A percentile compares a stretch with the other conserved stretches of the same genome.
These are phyloP conservation scores for Eutypella sp. DNA, from an alignment of 2,329 filamentous ascomycete species.

Conservation along the genomic window DNA sequence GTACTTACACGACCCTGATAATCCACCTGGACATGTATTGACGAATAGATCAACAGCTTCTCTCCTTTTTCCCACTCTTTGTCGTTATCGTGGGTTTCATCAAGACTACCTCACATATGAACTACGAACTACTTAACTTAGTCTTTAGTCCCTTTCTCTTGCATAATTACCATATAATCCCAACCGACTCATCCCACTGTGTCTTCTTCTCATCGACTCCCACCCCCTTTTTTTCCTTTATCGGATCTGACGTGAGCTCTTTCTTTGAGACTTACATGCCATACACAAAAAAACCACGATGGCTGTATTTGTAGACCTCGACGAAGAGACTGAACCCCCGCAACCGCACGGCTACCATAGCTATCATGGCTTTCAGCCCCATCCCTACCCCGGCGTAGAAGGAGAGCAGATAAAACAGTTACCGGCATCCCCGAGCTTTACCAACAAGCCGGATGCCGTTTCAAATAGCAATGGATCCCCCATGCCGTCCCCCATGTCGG, in stretches of 20 bases:
- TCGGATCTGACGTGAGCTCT: neutral
- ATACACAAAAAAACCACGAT: neutral
- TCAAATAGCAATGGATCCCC: constrained; percentile 3
- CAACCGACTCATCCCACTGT: too few species aligned
- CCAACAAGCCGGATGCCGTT: neutral
- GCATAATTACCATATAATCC: too few species aligned
- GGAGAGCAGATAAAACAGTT: too few species aligned
- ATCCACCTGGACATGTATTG: too few species aligned
- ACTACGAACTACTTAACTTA: too few species aligned
- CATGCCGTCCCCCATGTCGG: neutral
- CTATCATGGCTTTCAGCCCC: neutral
- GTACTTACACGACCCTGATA: too few species aligned
- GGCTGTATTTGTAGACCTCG: neutral
- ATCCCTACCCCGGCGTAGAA: neutral
- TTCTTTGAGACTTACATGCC: neutral
- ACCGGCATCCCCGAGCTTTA: neutral
- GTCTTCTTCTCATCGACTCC: too few species aligned
- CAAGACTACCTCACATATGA: too few species aligned
- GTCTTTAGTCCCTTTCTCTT: too few species aligned
- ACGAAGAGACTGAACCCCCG: neutral
- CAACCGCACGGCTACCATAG: neutral
- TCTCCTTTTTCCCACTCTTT: too few species aligned
- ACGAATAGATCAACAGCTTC: too few species aligned
- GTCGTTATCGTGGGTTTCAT: too few species aligned
- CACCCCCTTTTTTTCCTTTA: neutral